Evolutionary conservation across 2,329 filamentous ascomycete species (phyloP).

Genomic region (Ceratocystis huliohia): DNA sequence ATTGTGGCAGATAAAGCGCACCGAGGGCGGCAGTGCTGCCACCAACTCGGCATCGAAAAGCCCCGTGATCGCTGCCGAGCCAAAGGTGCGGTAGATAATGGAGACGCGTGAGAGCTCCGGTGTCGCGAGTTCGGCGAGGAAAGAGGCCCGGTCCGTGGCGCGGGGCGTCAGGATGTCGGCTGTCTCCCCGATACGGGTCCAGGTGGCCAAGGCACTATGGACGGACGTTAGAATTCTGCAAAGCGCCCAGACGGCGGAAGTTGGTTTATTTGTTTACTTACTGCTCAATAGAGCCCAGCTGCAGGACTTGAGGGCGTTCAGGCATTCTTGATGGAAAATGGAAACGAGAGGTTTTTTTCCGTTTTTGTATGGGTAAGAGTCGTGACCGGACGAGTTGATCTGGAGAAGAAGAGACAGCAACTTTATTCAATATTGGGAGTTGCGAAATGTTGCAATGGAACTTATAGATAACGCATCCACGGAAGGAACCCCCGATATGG

Average conservation of each 20-base stretch:
- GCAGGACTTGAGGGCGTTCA: constrained; percentile 28
- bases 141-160: constrained; percentile 50
- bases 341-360: constrained; percentile 20
- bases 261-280: constrained; percentile 23
- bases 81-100: constrained; percentile 59
- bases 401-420: background rate
- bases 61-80: constrained; percentile 52
- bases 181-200: constrained; percentile 46
- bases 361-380: background rate
- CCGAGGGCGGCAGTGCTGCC: constrained; percentile 38
- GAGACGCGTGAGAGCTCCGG: constrained; percentile 54
- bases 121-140: constrained; percentile 53
- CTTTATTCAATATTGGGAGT: background rate
- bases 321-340: constrained; percentile 9
- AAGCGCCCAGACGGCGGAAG: background rate
- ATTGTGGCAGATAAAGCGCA: constrained; percentile 49
- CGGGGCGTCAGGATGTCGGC: constrained; percentile 53
- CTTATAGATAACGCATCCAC: no score
- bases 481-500: no score
- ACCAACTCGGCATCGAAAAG: constrained; percentile 59
- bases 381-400: background rate
- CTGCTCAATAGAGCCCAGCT: constrained; percentile 32
- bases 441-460: no score
- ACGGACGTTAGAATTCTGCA: background rate
- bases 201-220: constrained; percentile 51